Evolutionary conservation across 1,139 yeast genomes (phyloP).

Genomic region (Suzukiozyma palmioleophila): DNA sequence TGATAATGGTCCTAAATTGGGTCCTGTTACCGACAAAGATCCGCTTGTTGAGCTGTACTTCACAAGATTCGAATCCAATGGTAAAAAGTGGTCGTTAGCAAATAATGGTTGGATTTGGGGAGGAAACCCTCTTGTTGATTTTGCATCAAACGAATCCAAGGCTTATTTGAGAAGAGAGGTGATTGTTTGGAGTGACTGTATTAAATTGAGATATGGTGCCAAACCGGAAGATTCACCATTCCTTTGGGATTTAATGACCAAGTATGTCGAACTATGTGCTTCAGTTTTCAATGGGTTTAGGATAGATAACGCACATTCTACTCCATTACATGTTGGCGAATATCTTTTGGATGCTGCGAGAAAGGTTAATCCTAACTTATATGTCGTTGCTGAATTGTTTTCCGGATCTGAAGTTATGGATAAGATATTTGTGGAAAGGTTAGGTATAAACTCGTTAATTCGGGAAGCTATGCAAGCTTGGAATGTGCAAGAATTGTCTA

Average conservation of each 20-base stretch:
- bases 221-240: constrained; percentile 79
- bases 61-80: constrained; percentile 60
- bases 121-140: constrained; percentile 88
- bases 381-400: constrained; percentile 91
- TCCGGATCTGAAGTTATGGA: constrained; percentile 92
- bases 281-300: constrained; percentile 79
- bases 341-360: constrained; percentile 86
- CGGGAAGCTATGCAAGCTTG: constrained; percentile 98
- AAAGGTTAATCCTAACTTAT: constrained; percentile 73
- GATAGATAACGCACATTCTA: constrained; percentile 93
- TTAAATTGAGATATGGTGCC: constrained; percentile 80
- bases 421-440: constrained; percentile 80
- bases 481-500: constrained; percentile 80
- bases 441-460: constrained; percentile 82
- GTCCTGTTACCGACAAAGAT: constrained; percentile 46
- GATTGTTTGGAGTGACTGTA: constrained; percentile 97
- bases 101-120: constrained; percentile 99
- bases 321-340: constrained; percentile 94
- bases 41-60: constrained; percentile 88
- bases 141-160: constrained; percentile 75
- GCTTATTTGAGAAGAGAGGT: constrained; percentile 90
- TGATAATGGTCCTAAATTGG: constrained; percentile 73
- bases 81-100: constrained; percentile 69
- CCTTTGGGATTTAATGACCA: constrained; percentile 83
- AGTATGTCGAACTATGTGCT: constrained; percentile 75